Percentiles rank a stretch among this genome's conserved stretches.
These are phyloP conservation scores for Geum urbanum DNA, from an alignment of 306 rosid species.

Conservation along the genomic window DNA sequence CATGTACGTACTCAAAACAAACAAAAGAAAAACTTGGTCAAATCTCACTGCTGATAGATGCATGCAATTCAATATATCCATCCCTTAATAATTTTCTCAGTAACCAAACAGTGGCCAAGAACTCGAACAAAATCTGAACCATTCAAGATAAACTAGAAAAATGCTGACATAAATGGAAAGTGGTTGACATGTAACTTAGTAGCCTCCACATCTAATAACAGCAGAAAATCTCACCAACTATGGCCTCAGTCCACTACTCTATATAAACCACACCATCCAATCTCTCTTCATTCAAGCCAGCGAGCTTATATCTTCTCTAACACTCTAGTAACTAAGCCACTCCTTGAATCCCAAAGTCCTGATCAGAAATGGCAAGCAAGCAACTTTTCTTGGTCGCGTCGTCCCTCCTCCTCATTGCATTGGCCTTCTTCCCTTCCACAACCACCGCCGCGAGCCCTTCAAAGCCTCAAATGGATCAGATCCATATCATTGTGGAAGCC, in stretches of 20 bases:
- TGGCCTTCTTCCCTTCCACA: constrained; percentile 33
- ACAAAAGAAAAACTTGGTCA: no score
- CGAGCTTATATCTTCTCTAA: background rate
- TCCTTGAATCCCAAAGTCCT: constrained; percentile 1
- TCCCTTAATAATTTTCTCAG: no score
- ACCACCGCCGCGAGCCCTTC: constrained; percentile 33
- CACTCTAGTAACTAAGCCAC: constrained; percentile 12
- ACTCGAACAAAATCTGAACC: no score
- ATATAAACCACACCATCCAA: constrained; percentile 26
- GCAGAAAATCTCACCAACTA: background rate
- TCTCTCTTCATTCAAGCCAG: constrained; percentile 4
- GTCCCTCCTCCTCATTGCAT: constrained; percentile 37
- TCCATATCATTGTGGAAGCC: constrained; percentile 15
- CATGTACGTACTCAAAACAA: no score
- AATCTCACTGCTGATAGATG: no score
- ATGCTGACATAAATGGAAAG: constrained; percentile 4
- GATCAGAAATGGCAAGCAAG: constrained; percentile 46
- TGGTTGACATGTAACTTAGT: constrained; percentile 36
- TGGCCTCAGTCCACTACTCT: background rate
- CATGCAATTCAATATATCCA: no score
- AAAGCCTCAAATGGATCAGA: constrained; percentile 29
- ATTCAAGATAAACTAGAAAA: background rate
- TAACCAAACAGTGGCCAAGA: no score
- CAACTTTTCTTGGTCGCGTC: constrained; percentile 31
- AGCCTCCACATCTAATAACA: constrained; percentile 44